These are phyloP conservation scores for Trichoderma koningii DNA, from an alignment of 2,329 filamentous ascomycete species.

Conservation along the genomic window DNA sequence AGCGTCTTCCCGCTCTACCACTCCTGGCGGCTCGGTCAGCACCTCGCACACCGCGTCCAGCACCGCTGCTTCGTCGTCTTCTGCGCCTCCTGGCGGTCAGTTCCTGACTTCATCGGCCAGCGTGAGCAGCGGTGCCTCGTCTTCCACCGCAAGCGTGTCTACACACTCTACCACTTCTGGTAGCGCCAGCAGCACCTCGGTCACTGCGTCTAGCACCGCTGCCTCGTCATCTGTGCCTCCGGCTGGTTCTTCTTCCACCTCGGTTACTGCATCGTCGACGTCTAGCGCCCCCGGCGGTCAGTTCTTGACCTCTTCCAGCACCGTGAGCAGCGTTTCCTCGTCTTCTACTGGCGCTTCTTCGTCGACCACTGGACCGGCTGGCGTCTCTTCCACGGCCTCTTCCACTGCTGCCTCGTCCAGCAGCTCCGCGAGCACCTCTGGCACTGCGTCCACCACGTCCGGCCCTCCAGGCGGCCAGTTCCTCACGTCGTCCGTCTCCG, in stretches of 20 bases:
- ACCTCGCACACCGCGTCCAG: too few species aligned
- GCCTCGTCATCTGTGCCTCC: too few species aligned
- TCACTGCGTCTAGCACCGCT: too few species aligned
- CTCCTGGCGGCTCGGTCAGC: background rate
- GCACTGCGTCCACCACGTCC: background rate
- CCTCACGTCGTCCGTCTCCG: background rate
- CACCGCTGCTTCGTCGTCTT: background rate
- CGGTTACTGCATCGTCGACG: too few species aligned
- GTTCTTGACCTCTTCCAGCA: background rate
- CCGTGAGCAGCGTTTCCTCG: background rate
- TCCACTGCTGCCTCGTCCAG: background rate
- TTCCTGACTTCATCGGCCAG: background rate
- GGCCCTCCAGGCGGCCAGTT: background rate
- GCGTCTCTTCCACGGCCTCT: background rate
- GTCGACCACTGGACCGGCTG: background rate
- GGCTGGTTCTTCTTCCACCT: too few species aligned
- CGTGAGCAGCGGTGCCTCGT: background rate
- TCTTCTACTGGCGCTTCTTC: background rate
- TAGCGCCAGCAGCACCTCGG: too few species aligned
- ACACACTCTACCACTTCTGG: background rate
- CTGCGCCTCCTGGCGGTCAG: slow-evolving; percentile 2
- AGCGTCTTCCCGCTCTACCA: too few species aligned
- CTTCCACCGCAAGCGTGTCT: background rate
- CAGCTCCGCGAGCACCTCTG: background rate
- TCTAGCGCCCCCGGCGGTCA: background rate